These are phyloP conservation scores for Paracorniculantispora psalliotae DNA, from an alignment of 2,329 filamentous ascomycete genomes.

Conservation along the genomic window DNA sequence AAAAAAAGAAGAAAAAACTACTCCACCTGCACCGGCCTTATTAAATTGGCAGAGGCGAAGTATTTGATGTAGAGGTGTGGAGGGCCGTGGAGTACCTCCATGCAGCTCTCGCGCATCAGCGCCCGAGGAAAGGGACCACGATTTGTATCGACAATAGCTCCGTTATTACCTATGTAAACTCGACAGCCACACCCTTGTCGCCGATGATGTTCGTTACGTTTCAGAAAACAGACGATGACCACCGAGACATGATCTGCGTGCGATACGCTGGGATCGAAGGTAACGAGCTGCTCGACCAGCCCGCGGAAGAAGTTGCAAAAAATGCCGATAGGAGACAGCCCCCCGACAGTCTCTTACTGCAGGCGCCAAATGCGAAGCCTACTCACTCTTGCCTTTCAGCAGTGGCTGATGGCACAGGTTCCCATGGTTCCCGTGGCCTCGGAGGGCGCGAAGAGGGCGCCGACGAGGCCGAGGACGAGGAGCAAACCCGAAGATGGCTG, in stretches of 20 bases:
- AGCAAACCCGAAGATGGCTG: too few relatives aligned
- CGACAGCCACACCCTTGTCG: neutral
- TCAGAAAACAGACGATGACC: neutral
- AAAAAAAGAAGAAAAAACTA: too few relatives aligned
- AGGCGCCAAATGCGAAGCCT: neutral
- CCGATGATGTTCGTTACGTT: neutral
- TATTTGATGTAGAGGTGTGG: too few relatives aligned
- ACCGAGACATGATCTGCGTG: neutral
- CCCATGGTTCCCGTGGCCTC: neutral
- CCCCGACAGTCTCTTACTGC: conserved; percentile 5
- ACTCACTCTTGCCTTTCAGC: neutral
- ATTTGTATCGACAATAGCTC: conserved; percentile 11
- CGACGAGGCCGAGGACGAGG: too few relatives aligned
- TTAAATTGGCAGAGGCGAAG: too few relatives aligned
- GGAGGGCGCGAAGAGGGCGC: too few relatives aligned
- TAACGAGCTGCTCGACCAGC: conserved; percentile 6
- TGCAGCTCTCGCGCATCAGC: too few relatives aligned
- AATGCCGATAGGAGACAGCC: neutral
- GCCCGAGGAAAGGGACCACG: too few relatives aligned
- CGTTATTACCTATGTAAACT: neutral
- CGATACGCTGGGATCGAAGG: conserved; percentile 4
- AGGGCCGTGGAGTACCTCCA: too few relatives aligned
- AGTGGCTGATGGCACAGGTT: neutral
- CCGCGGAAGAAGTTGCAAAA: conserved; percentile 11
- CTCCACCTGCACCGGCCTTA: too few relatives aligned